phyloP scores from a whole-genome alignment of 2,329 filamentous ascomycete genomes.

The Pseudogymnoascus sp. region DNA sequence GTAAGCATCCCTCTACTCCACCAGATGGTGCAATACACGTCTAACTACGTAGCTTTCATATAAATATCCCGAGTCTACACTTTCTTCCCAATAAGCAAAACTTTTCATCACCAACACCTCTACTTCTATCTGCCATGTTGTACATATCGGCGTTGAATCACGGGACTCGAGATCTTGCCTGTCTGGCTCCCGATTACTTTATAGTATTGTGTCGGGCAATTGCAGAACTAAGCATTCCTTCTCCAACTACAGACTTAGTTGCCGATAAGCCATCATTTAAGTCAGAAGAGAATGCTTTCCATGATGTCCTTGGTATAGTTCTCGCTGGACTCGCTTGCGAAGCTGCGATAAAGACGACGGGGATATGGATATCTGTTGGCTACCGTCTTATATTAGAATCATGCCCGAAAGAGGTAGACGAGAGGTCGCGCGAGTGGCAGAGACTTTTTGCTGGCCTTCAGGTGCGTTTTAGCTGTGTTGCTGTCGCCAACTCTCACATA shows the following conservation, averaged over 20 bases:
- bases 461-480: conserved; percentile 10
- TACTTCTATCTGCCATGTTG: conserved; percentile 37
- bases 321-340: conserved; percentile 35
- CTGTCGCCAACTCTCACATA: conserved; percentile 6
- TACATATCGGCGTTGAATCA: conserved; percentile 33
- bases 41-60: conserved; percentile 31
- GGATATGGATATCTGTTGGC: conserved; percentile 36
- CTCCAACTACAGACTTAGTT: conserved; percentile 21
- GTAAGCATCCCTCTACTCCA: conserved; percentile 16
- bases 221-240: conserved; percentile 33
- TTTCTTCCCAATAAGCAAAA: conserved; percentile 36
- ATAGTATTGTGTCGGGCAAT: conserved; percentile 33
- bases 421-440: conserved; percentile 33
- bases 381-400: conserved; percentile 35
- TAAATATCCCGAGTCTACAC: conserved; percentile 37
- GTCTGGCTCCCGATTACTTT: conserved; percentile 33
- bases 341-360: conserved; percentile 35
- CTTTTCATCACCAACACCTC: conserved; percentile 35
- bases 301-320: conserved; percentile 35
- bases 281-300: conserved; percentile 34
- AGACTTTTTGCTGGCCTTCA: conserved; percentile 31
- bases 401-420: conserved; percentile 33
- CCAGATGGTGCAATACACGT: neutral
- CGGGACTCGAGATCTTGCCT: conserved; percentile 28
- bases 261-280: conserved; percentile 16